Evolutionary conservation across 176 grass and related monocot species (phyloP).

Genomic region (Oryza glumipatula): DNA sequence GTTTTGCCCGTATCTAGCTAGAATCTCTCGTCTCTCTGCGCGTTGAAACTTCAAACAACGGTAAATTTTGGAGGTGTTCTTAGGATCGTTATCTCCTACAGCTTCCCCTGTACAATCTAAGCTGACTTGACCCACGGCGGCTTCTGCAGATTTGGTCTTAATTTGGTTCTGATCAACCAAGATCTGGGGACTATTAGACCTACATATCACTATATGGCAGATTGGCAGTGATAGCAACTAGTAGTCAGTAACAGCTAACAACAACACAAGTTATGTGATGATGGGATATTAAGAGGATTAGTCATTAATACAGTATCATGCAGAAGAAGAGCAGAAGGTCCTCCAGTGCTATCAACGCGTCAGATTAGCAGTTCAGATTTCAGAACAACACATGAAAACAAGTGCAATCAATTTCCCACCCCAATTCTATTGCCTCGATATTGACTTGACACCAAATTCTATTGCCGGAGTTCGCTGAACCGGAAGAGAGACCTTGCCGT

Average conservation of each 20-base stretch:
- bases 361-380: not conserved
- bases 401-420: not conserved
- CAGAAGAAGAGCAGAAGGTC: not conserved
- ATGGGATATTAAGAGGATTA: not conserved
- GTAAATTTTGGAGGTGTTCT: not conserved
- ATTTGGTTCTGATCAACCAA: not conserved
- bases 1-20: not conserved
- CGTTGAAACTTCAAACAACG: not conserved
- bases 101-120: not conserved
- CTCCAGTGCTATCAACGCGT: not conserved
- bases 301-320: too few relatives aligned
- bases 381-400: not conserved
- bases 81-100: not conserved
- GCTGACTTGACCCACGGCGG: not conserved
- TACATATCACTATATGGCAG: not conserved
- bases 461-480: too few relatives aligned
- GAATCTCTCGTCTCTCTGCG: not conserved
- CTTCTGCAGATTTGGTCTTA: not conserved
- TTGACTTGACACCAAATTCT: not conserved
- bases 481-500: too few relatives aligned
- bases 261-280: not conserved
- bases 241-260: not conserved
- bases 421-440: not conserved
- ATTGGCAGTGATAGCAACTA: not conserved
- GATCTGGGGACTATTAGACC: not conserved